Conservation (phyloP, 2,329 filamentous ascomycete genomes). For the Reticulascus tulasneorum region DNA sequence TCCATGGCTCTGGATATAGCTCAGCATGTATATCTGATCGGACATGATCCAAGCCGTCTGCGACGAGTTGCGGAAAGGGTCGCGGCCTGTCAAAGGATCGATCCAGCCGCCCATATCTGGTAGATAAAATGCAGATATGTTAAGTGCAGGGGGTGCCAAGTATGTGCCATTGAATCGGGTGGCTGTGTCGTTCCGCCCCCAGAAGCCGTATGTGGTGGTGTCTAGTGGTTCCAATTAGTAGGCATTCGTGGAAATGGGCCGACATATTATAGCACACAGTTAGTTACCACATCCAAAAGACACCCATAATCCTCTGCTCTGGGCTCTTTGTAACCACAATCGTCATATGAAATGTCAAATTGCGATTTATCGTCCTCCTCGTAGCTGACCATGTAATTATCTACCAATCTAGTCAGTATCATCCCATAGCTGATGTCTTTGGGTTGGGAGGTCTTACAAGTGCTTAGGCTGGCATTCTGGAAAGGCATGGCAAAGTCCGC, state of each 20-base stretch:
- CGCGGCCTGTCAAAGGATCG: constrained; percentile 2
- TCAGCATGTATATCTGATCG: constrained; percentile 14
- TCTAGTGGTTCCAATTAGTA: constrained; percentile 6
- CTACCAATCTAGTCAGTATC: no score
- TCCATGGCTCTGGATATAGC: constrained; percentile 13
- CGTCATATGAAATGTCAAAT: no score
- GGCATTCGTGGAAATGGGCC: no score
- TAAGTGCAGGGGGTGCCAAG: constrained; percentile 12
- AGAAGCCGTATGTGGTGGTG: constrained; percentile 14
- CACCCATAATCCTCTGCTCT: no score
- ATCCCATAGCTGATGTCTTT: no score
- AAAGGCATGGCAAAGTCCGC: constrained; percentile 11
- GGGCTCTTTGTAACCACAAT: no score
- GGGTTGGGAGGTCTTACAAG: no score
- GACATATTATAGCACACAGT: no score
- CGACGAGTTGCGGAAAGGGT: neutral
- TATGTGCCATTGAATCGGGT: constrained; percentile 4
- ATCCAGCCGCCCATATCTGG: constrained; percentile 1
- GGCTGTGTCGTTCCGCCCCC: constrained; percentile 8
- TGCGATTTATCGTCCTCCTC: no score
- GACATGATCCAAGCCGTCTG: neutral
- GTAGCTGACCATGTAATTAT: no score
- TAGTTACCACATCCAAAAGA: no score
- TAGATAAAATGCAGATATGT: constrained; percentile 11
- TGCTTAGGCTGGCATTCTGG: no score